Percentiles rank a stretch among this genome's conserved stretches.
Conservation (phyloP, 225 moss, liverwort and hornwort genomes). For the Marchantia polymorpha region DNA sequence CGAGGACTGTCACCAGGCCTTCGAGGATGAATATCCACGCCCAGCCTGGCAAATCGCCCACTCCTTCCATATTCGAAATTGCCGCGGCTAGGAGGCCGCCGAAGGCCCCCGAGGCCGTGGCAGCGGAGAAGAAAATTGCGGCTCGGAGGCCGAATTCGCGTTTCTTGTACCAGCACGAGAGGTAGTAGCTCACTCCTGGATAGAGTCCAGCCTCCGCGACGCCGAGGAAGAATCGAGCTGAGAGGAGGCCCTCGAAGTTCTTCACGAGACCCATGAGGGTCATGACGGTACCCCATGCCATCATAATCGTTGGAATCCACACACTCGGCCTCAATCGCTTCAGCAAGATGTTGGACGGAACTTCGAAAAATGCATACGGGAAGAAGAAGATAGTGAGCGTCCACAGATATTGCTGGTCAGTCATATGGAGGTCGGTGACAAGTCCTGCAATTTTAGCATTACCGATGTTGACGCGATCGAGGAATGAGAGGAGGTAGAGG, state of each 20-base stretch:
- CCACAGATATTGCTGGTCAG: slow-evolving; percentile 12
- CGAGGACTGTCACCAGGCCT: not conserved
- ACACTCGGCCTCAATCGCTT: not conserved
- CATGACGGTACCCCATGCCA: not conserved
- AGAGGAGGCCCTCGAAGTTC: slow-evolving; percentile 1
- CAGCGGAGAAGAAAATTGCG: slow-evolving; percentile 1
- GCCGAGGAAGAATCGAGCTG: not conserved
- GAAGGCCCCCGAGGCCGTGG: not conserved
- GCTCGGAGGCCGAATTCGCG: slow-evolving; percentile 1
- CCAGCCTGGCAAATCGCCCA: not conserved
- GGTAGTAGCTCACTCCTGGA: slow-evolving; percentile 5
- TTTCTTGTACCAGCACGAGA: slow-evolving; percentile 12
- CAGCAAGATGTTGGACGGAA: slow-evolving; percentile 5
- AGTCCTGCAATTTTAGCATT: slow-evolving; percentile 10
- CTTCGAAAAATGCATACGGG: slow-evolving; percentile 6
- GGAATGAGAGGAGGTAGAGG: slow-evolving; percentile 4
- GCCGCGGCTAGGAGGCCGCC: slow-evolving; percentile 6
- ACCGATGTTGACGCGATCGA: slow-evolving; percentile 6
- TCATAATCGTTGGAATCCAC: slow-evolving; percentile 1
- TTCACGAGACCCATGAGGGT: slow-evolving; percentile 6
- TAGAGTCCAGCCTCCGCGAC: not conserved
- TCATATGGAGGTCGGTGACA: not conserved
- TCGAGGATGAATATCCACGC: slow-evolving; percentile 4
- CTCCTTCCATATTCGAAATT: not conserved
- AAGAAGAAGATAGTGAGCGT: slow-evolving; percentile 4